Base-by-base conservation (phyloP, 441 rosid species). In the Hypseocharis bilobata region DNA sequence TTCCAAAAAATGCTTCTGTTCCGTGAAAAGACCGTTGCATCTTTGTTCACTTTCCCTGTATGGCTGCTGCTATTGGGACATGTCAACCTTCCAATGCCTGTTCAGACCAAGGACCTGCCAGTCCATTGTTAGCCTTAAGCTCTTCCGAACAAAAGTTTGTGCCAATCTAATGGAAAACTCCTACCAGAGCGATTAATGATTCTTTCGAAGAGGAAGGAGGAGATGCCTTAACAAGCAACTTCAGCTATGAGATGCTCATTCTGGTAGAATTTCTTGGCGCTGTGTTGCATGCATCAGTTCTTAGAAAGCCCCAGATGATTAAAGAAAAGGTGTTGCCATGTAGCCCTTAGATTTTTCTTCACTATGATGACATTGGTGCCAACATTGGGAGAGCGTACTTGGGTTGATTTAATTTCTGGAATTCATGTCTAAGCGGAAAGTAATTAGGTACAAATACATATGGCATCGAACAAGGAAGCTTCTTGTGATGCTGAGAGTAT, bases 1-100 rank as follows among this genome's bases (percentile, higher is more conserved):
- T 80, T 65, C 82, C 88, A 22, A 86, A 78, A 77, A 86, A 84
- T 61, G 77, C 87, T 64, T 78, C 78, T 38, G 82, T 81, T 74
- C 86, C 91, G 1, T 86, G 81, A 77, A 36, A n/a, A 65, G 66
- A 58, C 20, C 58, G 59, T 0, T 7, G 11, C 5, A 49, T 7
- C 36, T 11, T 28, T 6, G 13, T 27, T 27, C 36, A 14, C 11
- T 3, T 27, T 27, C 27, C 58, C 13, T 1, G 61, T 63, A 38
- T 60, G 67, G 16, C 62, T 20, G 52, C 45, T 20, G 28, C 36
- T 7, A 29, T 59, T 36, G 63, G 36, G 30, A 27, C 40, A 51
- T 62, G 56, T 7, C 57, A 8, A n/a, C 22, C 52, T 45, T 45
- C 22, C 52, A 7, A 11, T 1, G 63, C 71, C 25, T 44, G 60